A percentile compares a stretch with the other conserved stretches of the same genome.
phyloP scores from a whole-genome alignment of 805 yeast species.

The Saturnispora kantuleensis region DNA sequence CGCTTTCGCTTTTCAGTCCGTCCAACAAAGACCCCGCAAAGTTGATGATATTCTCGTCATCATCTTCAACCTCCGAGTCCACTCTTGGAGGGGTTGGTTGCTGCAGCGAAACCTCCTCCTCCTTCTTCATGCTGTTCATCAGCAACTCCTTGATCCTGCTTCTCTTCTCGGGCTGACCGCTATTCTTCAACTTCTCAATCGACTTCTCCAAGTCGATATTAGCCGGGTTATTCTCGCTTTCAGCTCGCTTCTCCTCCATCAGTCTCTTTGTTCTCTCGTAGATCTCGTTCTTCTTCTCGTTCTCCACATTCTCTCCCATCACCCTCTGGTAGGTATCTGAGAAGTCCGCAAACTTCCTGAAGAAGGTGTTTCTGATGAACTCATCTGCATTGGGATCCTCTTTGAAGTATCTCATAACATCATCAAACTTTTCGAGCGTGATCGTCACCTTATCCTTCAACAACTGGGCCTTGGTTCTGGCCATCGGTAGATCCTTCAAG shows the following conservation, averaged over 20 bases:
- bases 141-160: constrained; percentile 54
- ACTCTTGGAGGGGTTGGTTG: background rate
- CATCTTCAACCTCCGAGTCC: background rate
- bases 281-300: constrained; percentile 73
- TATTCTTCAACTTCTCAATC: constrained; percentile 76
- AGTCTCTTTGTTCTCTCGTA: constrained; percentile 34
- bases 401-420: constrained; percentile 78
- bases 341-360: constrained; percentile 71
- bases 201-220: constrained; percentile 69
- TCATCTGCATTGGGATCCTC: constrained; percentile 66
- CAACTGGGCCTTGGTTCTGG: constrained; percentile 57
- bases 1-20: constrained; percentile 5
- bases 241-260: constrained; percentile 28
- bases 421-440: constrained; percentile 55
- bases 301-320: constrained; percentile 62
- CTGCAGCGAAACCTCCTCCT: constrained; percentile 14
- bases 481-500: constrained; percentile 60
- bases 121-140: constrained; percentile 64
- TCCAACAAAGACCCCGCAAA: constrained; percentile 1
- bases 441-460: constrained; percentile 54
- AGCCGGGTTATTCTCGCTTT: constrained; percentile 31
- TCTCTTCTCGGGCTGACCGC: constrained; percentile 47
- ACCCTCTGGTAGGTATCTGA: constrained; percentile 72
- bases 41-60: constrained; percentile 14
- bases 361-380: constrained; percentile 57